Base-by-base conservation (phyloP, 148 eudicot species). In the Camellia granthamiana region DNA sequence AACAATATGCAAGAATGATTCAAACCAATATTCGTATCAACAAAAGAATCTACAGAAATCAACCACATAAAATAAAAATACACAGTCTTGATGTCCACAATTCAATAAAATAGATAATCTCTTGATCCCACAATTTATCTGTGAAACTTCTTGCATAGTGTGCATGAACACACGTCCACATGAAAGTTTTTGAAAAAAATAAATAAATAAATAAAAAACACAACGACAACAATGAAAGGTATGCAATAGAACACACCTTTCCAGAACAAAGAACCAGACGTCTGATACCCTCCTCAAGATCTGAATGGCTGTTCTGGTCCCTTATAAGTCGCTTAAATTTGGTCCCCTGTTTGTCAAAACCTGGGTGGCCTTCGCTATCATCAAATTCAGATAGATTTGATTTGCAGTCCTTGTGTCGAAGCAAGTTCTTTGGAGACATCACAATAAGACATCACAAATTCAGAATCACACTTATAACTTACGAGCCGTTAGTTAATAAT, bases 361-460 rank as follows among this genome's bases (percentile, higher is more conserved):
- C 97, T 62, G 92, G 92, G 78, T 94, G 98, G 38, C 97, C 94
- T 85, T 91, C 84, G 77, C 91, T 93, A 85, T 95, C 94, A 85
- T 93, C 98, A 84, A 95, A 95, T 89, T 95, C 98, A 15, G 96
- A 95, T n/a, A 95, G 82, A 85, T 93, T 93, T 65, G 97, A 95
- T 79, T 92, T 93, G 90, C 97, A 95, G 16, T 93, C 97, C 86
- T 93, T 95, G 89, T 91, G 98, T 77, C 97, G 94, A 75, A 95
- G 98, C 80, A 95, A 88, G 83, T 93, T 95, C 90, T 95, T 95
- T 9, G 98, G 98, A 52, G 98, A 60, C 96, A 92, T 95, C 77
- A 89, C 96, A 86, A 95, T 81, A 18, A 95, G n/a, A n/a, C n/a
- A n/a, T n/a, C n/a, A n/a, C n/a, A n/a, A n/a, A n/a, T n/a, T n/a